Base-by-base conservation (phyloP, 139 green algal genomes). In the Zygnema cylindricum region DNA sequence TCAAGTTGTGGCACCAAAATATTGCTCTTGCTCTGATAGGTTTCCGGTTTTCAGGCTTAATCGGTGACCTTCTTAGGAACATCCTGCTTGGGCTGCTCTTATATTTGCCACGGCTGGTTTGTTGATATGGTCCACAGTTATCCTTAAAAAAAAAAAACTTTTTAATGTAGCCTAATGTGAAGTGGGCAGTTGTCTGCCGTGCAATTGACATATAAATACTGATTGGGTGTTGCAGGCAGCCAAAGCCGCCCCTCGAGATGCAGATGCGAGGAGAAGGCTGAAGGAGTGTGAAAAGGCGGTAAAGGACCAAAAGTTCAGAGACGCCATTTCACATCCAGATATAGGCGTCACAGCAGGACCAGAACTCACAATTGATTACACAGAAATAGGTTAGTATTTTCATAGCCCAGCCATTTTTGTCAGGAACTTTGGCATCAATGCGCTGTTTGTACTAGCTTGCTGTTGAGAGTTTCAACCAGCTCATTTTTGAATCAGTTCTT, bases 181-280 rank as follows among this genome's bases (percentile, higher is more conserved):
- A n/a, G n/a, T n/a, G n/a, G n/a, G n/a, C n/a, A n/a, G n/a, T n/a
- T n/a, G n/a, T n/a, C n/a, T n/a, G n/a, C n/a, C n/a, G n/a, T n/a
- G n/a, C n/a, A n/a, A n/a, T n/a, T n/a, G n/a, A n/a, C n/a, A n/a
- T n/a, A n/a, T n/a, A n/a, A n/a, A n/a, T n/a, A n/a, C n/a, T n/a
- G n/a, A n/a, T n/a, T n/a, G n/a, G n/a, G n/a, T n/a, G n/a, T n/a
- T 96, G 0, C 89, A 93, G 0, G 84, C 85, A 38, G 75, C 75
- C 7, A 92, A 85, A 69, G 76, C 89, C 1, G 73, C 71, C 1
- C 88, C 88, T 32, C 69, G 43, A 3, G 97, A 99, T 90, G 95
- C 95, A 2, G 97, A 98, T 91, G 90, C 98, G 87, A 92, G 94
- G 2, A 95, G 94, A 69, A 99, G 98, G 94, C 91, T 99, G 81